Evolutionary conservation across 2,329 filamentous ascomycete genomes (phyloP), one percentile per base, ranked within the genome.

Genomic region (Parastagonospora avenae): DNA sequence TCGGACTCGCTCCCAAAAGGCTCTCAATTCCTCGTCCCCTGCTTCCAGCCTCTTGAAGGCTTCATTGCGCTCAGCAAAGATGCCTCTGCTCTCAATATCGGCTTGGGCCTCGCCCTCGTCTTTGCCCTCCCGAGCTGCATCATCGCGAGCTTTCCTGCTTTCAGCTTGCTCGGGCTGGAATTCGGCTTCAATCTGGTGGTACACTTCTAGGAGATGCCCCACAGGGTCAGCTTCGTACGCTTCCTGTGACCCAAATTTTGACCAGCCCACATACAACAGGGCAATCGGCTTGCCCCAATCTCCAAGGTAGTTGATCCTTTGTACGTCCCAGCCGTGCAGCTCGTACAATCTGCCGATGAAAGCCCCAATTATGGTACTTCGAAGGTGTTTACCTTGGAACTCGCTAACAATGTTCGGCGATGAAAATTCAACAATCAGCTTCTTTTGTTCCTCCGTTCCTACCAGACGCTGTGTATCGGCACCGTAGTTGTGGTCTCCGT

Each of bases 361-460:
- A 11, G 80, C 82, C 14, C 86, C 86, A 39, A 88, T 81, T 40
- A 89, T 85, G 15, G 86, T 89, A 59, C 85, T 88, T 54, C 85
- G 81, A 37, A 89, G 75, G 73, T 89, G 85, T 5, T 82, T 83
- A 16, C 82, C 84, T 59, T 87, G 82, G 64, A 89, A 88, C 12
- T 85, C 87, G 70, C 88, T 89, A 28, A 87, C 86, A 48, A 91
- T 89, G 66, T 91, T 91, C 28, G 88, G 88, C 0, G 87, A 90
- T 1, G 86, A 89, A 64, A 90, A 90, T 62, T 91, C 88, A 57
- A 91, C 79, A 29, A 91, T 78, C 2, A 82, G 66, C 52, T 78
- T 80, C 74, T 86, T 87, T 50, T 75, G 75, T 50, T 77, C 80
- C 49, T 77, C 72, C 27, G 10, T 28, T 9, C 8, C 28, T 11